Percentiles rank a stretch among this genome's conserved stretches.
These are phyloP conservation scores for Clonostachys rosea DNA, from an alignment of 2,329 filamentous ascomycete genomes.

Conservation along the genomic window DNA sequence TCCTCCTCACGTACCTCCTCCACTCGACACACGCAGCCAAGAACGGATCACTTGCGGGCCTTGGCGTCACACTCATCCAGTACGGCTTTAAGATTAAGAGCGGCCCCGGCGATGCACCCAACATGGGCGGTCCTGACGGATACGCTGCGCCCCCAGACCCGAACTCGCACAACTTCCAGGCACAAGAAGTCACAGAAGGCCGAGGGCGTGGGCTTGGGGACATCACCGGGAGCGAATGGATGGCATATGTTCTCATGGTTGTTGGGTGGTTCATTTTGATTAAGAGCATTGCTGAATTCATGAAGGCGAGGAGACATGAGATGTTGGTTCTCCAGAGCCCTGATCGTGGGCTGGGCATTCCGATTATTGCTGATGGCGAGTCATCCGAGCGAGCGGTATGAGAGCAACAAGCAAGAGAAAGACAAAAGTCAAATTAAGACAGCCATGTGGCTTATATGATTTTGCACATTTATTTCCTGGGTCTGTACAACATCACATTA, in stretches of 20 bases:
- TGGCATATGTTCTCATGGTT: constrained; percentile 92
- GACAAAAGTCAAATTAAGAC: too few relatives aligned
- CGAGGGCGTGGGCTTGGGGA: constrained; percentile 38
- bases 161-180: constrained; percentile 85
- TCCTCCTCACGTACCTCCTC: constrained; percentile 94
- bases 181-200: constrained; percentile 55
- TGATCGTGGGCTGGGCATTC: constrained; percentile 77
- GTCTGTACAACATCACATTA: too few relatives aligned
- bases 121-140: constrained; percentile 46
- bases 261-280: constrained; percentile 98
- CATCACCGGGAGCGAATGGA: constrained; percentile 76
- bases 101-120: constrained; percentile 34
- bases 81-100: constrained; percentile 95
- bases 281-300: constrained; percentile 84
- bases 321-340: constrained; percentile 90
- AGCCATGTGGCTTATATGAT: too few relatives aligned
- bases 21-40: constrained; percentile 98
- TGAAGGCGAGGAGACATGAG: constrained; percentile 84
- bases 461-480: too few relatives aligned
- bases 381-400: constrained; percentile 71
- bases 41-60: constrained; percentile 89
- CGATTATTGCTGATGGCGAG: constrained; percentile 85
- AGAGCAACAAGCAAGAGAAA: neutral
- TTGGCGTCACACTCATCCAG: constrained; percentile 92
- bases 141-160: constrained; percentile 76